phyloP scores from a whole-genome alignment of 2,329 filamentous ascomycete species.

The Aspergillus neoniger region DNA sequence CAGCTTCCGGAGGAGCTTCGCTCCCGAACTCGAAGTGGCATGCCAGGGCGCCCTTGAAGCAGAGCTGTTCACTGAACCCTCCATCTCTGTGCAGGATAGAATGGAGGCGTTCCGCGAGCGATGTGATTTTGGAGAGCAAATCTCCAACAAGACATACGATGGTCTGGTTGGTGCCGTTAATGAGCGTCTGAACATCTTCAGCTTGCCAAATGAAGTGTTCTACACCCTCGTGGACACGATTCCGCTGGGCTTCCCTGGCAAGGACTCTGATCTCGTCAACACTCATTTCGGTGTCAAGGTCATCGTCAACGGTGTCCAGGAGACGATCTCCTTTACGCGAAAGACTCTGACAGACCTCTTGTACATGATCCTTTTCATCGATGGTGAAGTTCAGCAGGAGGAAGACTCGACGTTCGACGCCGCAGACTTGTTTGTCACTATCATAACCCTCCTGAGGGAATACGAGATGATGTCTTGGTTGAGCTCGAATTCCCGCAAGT shows the following conservation, averaged over 20 bases:
- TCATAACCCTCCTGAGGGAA: conserved; percentile 71
- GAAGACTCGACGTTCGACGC: conserved; percentile 69
- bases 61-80: conserved; percentile 74
- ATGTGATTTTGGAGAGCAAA: conserved; percentile 73
- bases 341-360: conserved; percentile 79
- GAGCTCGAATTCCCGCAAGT: conserved; percentile 48
- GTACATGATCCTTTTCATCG: conserved; percentile 81
- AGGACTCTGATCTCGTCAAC: conserved; percentile 47
- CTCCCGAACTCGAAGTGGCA: conserved; percentile 67
- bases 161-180: conserved; percentile 70
- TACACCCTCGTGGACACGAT: conserved; percentile 54
- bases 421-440: conserved; percentile 58
- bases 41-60: conserved; percentile 68
- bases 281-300: conserved; percentile 77
- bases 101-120: conserved; percentile 78
- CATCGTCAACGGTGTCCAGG: conserved; percentile 74
- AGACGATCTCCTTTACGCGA: conserved; percentile 72
- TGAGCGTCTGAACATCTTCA: conserved; percentile 57
- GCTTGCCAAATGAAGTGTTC: conserved; percentile 54
- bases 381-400: conserved; percentile 74
- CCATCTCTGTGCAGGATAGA: conserved; percentile 69
- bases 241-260: conserved; percentile 42
- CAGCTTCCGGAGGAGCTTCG: conserved; percentile 69
- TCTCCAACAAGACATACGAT: conserved; percentile 78
- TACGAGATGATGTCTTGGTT: conserved; percentile 70